Conservation (phyloP, 2,329 filamentous ascomycete species). For the Aureobasidium sp. region DNA sequence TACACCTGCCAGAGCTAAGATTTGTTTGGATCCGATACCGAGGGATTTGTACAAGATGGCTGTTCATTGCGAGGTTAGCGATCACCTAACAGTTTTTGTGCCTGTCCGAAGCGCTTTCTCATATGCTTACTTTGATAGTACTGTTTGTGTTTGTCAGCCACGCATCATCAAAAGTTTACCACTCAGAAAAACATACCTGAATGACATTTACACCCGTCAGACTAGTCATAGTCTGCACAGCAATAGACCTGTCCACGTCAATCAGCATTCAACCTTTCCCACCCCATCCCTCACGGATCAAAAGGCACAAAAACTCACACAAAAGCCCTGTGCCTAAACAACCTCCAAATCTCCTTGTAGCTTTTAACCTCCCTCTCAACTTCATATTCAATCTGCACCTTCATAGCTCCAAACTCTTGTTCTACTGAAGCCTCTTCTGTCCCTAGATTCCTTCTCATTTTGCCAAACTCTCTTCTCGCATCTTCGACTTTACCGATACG, state of each 20-base stretch:
- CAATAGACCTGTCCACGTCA: constrained; percentile 43
- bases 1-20: constrained; percentile 60
- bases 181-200: constrained; percentile 34
- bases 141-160: background rate
- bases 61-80: no score
- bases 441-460: constrained; percentile 53
- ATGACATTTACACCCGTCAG: constrained; percentile 66
- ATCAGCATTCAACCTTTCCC: background rate
- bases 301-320: constrained; percentile 33
- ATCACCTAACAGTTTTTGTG: no score
- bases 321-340: constrained; percentile 59
- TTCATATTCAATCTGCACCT: constrained; percentile 56
- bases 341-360: constrained; percentile 56
- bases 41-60: constrained; percentile 62
- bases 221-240: constrained; percentile 64
- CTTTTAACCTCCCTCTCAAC: constrained; percentile 61
- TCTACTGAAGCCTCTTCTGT: constrained; percentile 50
- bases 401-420: constrained; percentile 62
- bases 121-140: constrained; percentile 22
- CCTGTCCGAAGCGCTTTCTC: no score
- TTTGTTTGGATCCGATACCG: constrained; percentile 55
- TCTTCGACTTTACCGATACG: constrained; percentile 54
- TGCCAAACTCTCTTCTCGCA: constrained; percentile 54
- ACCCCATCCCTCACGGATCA: no score
- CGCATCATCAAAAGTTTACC: no score